Base-by-base conservation (phyloP, 441 rosid species). In the Geranium incanum region DNA sequence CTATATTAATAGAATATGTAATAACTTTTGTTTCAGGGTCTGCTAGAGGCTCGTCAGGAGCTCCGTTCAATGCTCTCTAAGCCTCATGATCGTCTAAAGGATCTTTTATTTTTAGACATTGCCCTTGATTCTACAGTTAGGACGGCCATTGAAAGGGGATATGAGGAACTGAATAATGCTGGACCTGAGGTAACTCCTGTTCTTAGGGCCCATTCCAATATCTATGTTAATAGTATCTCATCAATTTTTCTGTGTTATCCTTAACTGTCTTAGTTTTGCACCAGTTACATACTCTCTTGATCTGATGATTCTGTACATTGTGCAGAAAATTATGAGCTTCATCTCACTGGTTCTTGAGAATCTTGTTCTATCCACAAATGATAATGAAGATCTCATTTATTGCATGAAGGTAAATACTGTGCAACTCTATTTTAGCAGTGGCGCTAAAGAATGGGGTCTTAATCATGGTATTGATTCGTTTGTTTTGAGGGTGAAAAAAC, bases 21-120 rank as follows among this genome's bases (percentile, higher is more conserved):
- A 52, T 52, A 52, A n/a, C 60, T 41, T 69, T 73, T 77, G 73
- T 77, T 72, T 57, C 82, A 95, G 99, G 95, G 95, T 81, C 82
- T 92, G 81, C 88, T 95, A 60, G 99, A 95, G 90, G 95, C 96
- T 68, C 98, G 99, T 67, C 95, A 95, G 81, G 97, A 92, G 85
- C 86, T 92, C 65, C 82, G 96, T 67, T 88, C 95, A 15, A 78
- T 91, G 84, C 84, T 92, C 68, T 74, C 70, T 70, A 91, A 90
- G 83, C 77, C 88, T 71, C 84, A 75, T 50, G 85, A 83, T 80
- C 98, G 99, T 76, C 85, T 95, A 77, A 95, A 91, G 85, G 99
- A 95, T 87, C 79, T 95, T 65, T 73, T 95, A 66, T 95, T 95
- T 84, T 81, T 95, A 81, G 99, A 95, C 76, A 83, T 91, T 36